Base-by-base conservation (phyloP, 495 filamentous ascomycete genomes). In the Penicillium soppii region DNA sequence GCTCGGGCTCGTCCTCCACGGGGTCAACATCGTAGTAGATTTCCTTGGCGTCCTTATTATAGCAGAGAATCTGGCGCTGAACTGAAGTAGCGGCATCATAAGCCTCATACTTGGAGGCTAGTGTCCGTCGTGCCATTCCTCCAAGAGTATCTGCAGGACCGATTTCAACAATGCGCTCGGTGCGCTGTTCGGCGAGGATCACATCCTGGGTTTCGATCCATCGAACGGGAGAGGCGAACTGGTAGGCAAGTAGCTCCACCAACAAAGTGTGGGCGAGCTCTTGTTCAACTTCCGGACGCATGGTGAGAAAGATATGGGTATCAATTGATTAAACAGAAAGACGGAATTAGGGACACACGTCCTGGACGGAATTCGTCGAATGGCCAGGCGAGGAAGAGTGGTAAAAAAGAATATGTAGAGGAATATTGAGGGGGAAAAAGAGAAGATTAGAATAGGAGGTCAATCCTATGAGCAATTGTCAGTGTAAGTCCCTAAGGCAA, bases 141-240 rank as follows among this genome's bases (percentile, higher is more conserved):
- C 94, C 92, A 22, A 99, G 80, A n/a, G 94, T 99, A 70, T 99
- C 94, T 54, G 92, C 91, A 7, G 94, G 94, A 59, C 94, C 94
- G 64, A 99, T 87, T 70, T 99, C 94, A 55, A 99, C 94, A 57
- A 99, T 92, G 56, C 95, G 85, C 79, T 99, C 94, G 15, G 94
- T 95, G 37, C 84, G 85, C 72, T 96, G 92, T 68, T 97, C 92
- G 36, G 85, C 91, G 35, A 99, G 88, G 60, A 99, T 90, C 46
- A 99, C 95, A 91, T 99, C 94, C 74, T 99, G 94, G 7, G 94
- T 97, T 74, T 97, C 94, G 70, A 99, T 99, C 82, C 94, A 99
- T 83, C 94, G 85, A 52, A 99, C 94, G 23, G 94, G 94, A 19
- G 91, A 96, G 59, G 94, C 94, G 71, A 99, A 99, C 69, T 99